These are phyloP conservation scores for Sphaerostilbella broomeana DNA, from an alignment of 2,329 filamentous ascomycete genomes.

Conservation along the genomic window DNA sequence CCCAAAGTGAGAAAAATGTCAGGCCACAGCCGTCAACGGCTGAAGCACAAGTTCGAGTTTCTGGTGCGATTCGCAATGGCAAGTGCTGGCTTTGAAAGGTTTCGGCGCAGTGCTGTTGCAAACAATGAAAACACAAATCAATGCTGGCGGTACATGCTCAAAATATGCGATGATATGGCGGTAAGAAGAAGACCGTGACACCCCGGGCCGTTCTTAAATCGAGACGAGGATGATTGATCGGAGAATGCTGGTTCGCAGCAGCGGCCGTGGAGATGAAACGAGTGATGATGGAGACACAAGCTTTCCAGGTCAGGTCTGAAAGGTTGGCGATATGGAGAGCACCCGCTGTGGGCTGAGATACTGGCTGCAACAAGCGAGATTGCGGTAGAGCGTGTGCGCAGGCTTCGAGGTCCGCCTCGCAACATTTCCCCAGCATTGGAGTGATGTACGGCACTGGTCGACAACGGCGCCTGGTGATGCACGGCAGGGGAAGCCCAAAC, in stretches of 20 bases:
- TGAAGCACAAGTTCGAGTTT: conserved; percentile 8
- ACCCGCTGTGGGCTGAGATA: background rate
- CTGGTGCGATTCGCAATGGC: no score
- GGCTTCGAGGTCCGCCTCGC: conserved; percentile 11
- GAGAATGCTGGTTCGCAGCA: conserved; percentile 5
- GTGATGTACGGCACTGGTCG: conserved; percentile 11
- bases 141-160: conserved; percentile 10
- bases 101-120: no score
- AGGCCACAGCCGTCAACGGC: conserved; percentile 8
- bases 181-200: conserved; percentile 9
- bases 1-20: conserved; percentile 6
- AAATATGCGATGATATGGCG: conserved; percentile 7
- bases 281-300: background rate
- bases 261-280: no score
- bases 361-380: conserved; percentile 13
- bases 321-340: background rate
- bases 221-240: conserved; percentile 7
- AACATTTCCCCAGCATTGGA: conserved; percentile 11
- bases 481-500: conserved; percentile 8
- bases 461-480: conserved; percentile 7
- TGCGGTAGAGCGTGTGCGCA: conserved; percentile 13
- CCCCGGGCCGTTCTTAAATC: conserved; percentile 6
- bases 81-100: no score
- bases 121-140: conserved; percentile 1
- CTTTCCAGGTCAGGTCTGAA: background rate